phyloP scores from a whole-genome alignment of 306 rosid species.

The Ochetophila trinervis region DNA sequence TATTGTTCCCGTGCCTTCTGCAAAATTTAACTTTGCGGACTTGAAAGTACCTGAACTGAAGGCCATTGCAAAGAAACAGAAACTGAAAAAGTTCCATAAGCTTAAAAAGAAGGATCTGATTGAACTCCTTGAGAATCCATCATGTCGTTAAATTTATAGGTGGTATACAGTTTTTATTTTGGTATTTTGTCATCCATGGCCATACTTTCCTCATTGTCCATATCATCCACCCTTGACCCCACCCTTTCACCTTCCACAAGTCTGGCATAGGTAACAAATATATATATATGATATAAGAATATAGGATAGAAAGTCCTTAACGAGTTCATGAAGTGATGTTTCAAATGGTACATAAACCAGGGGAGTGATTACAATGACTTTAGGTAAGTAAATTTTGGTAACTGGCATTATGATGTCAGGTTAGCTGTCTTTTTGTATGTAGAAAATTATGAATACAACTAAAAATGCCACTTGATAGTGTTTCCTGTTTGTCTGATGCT shows the following conservation, averaged over 20 bases:
- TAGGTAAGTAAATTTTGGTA: too few species aligned
- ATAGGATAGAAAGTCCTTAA: too few species aligned
- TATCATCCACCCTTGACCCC: not conserved
- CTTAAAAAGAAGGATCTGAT: slow-evolving; percentile 34
- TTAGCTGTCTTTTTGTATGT: too few species aligned
- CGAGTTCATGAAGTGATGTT: too few species aligned
- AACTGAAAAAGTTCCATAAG: slow-evolving; percentile 23
- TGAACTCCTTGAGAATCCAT: slow-evolving; percentile 3
- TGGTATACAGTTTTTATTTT: slow-evolving; percentile 14
- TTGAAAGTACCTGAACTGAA: slow-evolving; percentile 30
- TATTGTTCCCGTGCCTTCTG: slow-evolving; percentile 8
- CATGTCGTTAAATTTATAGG: slow-evolving; percentile 20
- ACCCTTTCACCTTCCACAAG: not conserved
- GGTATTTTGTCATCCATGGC: not conserved
- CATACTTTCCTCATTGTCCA: slow-evolving; percentile 3
- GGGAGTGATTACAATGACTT: too few species aligned
- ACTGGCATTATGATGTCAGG: too few species aligned
- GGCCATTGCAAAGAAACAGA: slow-evolving; percentile 33
- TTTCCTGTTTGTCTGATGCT: too few species aligned
- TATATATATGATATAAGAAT: too few species aligned
- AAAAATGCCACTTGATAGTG: too few species aligned
- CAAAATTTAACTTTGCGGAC: not conserved
- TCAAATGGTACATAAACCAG: too few species aligned
- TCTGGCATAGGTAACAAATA: too few species aligned
- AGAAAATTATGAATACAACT: too few species aligned